phyloP scores from a whole-genome alignment of 345 rosid genomes.

The Barbarea vulgaris region DNA sequence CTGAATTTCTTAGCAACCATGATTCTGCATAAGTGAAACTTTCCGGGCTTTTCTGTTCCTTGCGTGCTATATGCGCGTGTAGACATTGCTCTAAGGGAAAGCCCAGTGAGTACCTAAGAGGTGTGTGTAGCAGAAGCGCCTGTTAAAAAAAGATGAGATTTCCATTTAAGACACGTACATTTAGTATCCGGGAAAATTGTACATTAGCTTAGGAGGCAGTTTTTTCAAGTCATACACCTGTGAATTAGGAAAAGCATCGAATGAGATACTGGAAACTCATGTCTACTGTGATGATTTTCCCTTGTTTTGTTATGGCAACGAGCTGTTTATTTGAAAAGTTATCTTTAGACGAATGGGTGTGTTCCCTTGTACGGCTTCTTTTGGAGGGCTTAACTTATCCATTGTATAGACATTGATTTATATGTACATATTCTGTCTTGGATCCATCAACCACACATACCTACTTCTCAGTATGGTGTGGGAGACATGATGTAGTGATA shows the following conservation, averaged over 20 bases:
- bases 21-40: conserved; percentile 48
- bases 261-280: conserved; percentile 21
- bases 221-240: conserved; percentile 21
- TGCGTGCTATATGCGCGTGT: conserved; percentile 13
- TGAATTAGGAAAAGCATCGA: conserved; percentile 6
- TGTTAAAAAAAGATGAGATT: conserved; percentile 10
- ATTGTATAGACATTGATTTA: conserved; percentile 23
- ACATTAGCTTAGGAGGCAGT: conserved; percentile 23
- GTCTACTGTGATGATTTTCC: conserved; percentile 7
- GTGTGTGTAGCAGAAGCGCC: conserved; percentile 22
- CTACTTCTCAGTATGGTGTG: conserved; percentile 29
- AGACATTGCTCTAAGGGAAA: not conserved
- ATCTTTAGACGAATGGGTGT: conserved; percentile 5
- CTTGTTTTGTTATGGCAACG: conserved; percentile 20
- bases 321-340: conserved; percentile 28
- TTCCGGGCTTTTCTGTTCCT: conserved; percentile 8
- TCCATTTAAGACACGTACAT: conserved; percentile 21
- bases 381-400: conserved; percentile 20
- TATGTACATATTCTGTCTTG: conserved; percentile 29
- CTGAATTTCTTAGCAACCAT: conserved; percentile 62
- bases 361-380: conserved; percentile 11
- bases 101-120: conserved; percentile 4
- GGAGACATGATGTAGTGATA: conserved; percentile 25
- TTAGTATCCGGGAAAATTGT: conserved; percentile 6
- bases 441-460: conserved; percentile 18